These are phyloP conservation scores for Collybia sp. DNA, from an alignment of 768 basidiomycete species.

Conservation along the genomic window DNA sequence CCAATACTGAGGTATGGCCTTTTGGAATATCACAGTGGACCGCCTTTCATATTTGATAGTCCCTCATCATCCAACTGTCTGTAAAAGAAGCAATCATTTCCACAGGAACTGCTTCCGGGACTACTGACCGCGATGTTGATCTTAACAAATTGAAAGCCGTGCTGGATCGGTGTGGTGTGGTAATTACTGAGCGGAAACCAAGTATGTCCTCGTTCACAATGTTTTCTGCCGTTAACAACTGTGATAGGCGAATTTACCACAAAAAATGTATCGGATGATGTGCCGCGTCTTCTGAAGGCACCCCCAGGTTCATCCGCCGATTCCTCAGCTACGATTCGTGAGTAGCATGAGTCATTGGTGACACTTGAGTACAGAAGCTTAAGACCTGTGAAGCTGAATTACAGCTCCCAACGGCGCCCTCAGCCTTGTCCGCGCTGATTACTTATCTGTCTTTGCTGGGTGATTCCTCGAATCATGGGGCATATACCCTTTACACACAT, in stretches of 20 bases:
- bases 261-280: constrained; percentile 76
- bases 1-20: constrained; percentile 81
- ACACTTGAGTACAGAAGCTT: too few relatives aligned
- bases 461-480: constrained; percentile 73
- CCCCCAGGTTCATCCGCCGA: constrained; percentile 42
- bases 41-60: constrained; percentile 41
- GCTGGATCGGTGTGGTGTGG: constrained; percentile 85
- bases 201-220: constrained; percentile 40
- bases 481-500: constrained; percentile 79
- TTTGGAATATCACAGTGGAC: not conserved
- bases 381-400: constrained; percentile 58
- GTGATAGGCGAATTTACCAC: constrained; percentile 75
- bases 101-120: constrained; percentile 66
- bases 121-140: constrained; percentile 81
- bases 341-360: constrained; percentile 13
- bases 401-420: constrained; percentile 69
- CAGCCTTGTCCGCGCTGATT: constrained; percentile 77
- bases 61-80: constrained; percentile 90
- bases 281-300: constrained; percentile 62
- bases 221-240: not conserved
- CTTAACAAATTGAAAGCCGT: constrained; percentile 82
- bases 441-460: constrained; percentile 76
- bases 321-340: constrained; percentile 49
- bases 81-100: constrained; percentile 94
- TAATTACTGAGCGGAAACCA: constrained; percentile 85